phyloP scores from a whole-genome alignment of 2,329 filamentous ascomycete species.

The Ophiostoma perfectum region DNA sequence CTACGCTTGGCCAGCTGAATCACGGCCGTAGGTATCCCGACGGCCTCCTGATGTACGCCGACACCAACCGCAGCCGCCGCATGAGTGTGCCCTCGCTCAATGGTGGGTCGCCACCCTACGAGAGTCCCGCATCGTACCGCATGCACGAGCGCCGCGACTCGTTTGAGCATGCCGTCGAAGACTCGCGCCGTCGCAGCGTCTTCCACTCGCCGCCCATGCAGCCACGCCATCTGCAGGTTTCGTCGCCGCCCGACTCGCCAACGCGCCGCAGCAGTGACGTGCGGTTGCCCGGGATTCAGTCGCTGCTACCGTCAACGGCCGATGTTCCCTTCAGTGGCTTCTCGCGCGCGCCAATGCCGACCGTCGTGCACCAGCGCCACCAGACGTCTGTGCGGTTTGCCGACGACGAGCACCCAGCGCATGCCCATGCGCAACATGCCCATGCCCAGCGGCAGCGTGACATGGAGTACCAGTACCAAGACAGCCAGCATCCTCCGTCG shows the following conservation, averaged over 20 bases:
- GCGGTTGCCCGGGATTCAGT: not conserved
- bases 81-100: slow-evolving; percentile 10
- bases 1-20: not conserved
- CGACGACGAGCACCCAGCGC: not conserved
- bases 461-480: not conserved
- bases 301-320: not conserved
- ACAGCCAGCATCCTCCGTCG: not conserved
- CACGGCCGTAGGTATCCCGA: slow-evolving; percentile 5
- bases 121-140: not conserved
- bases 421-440: not conserved
- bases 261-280: not conserved
- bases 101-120: not conserved
- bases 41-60: not conserved
- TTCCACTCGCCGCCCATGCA: not conserved
- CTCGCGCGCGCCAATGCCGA: slow-evolving; percentile 8
- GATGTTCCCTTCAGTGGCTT: not conserved
- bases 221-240: not conserved
- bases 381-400: not conserved
- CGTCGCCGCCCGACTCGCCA: slow-evolving; percentile 10
- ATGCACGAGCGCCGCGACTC: slow-evolving; percentile 10
- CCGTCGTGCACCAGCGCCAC: not conserved
- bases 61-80: not conserved
- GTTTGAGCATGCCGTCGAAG: slow-evolving; percentile 1
- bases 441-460: slow-evolving; percentile 5
- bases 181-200: not conserved